A percentile compares a stretch with the other conserved stretches of the same genome.
Conservation (phyloP, 371 early-diverging fungal genomes). For the Zychaea mexicana region DNA sequence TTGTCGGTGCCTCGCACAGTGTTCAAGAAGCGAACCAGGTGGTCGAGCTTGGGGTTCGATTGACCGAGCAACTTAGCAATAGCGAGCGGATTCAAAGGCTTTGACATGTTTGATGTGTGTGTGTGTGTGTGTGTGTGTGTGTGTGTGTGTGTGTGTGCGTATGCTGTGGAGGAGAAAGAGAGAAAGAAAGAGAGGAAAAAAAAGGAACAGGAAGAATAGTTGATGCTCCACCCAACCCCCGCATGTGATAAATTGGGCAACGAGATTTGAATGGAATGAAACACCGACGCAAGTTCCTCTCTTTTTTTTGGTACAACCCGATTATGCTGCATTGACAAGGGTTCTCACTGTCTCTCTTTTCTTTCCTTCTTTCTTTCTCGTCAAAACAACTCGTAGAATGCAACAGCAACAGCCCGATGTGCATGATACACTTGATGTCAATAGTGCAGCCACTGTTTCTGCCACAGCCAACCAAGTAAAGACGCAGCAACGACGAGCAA, state of each 20-base stretch:
- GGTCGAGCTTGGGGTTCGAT: slow-evolving; percentile 66
- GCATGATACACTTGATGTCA: background rate
- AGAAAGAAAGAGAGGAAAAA: background rate
- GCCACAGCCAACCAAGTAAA: background rate
- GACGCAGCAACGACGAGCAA: background rate
- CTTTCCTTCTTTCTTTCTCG: background rate
- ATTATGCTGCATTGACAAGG: background rate
- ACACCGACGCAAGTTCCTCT: no score
- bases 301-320: no score
- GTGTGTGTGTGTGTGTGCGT: background rate
- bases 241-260: background rate
- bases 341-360: background rate
- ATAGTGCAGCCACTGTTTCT: background rate
- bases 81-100: slow-evolving; percentile 39
- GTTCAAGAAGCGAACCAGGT: slow-evolving; percentile 73
- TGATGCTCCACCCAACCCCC: background rate
- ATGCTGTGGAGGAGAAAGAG: background rate
- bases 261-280: no score
- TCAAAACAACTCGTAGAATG: no score
- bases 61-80: slow-evolving; percentile 49
- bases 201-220: background rate
- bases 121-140: background rate
- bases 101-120: slow-evolving; percentile 5
- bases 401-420: background rate
- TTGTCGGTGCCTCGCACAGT: slow-evolving; percentile 91